Conservation (phyloP, 2,329 filamentous ascomycete genomes). For the Mariannaea elegans region DNA sequence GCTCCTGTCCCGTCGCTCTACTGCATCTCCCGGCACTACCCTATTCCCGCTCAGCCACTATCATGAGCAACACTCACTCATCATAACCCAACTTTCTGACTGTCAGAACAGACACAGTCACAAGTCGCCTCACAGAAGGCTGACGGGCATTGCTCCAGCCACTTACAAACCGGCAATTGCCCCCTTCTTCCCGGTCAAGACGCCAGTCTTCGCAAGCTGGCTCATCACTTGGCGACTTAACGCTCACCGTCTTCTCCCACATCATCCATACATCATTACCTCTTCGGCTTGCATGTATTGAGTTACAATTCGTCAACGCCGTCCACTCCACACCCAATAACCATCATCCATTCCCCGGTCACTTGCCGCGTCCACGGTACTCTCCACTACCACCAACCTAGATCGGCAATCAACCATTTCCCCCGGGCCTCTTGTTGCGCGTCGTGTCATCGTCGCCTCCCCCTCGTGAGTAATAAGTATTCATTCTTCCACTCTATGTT, state of each 20-base stretch:
- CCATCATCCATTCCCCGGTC: slow-evolving; percentile 10
- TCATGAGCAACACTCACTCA: background rate
- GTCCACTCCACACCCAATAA: slow-evolving; percentile 16
- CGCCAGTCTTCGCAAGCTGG: slow-evolving; percentile 3
- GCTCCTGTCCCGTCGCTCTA: background rate
- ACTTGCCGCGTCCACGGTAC: slow-evolving; percentile 7
- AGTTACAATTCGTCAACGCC: slow-evolving; percentile 13
- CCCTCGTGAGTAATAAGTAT: slow-evolving; percentile 22
- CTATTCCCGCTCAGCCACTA: slow-evolving; percentile 1
- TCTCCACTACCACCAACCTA: slow-evolving; percentile 8
- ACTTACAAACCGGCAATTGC: slow-evolving; percentile 3
- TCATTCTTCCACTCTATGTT: slow-evolving; percentile 9
- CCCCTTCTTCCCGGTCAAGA: slow-evolving; percentile 6
- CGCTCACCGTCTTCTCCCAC: slow-evolving; percentile 15
- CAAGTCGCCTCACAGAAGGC: slow-evolving; percentile 11
- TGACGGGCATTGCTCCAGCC: slow-evolving; percentile 6
- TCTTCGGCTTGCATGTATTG: slow-evolving; percentile 7
- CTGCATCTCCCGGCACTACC: slow-evolving; percentile 8
- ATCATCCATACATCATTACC: slow-evolving; percentile 14
- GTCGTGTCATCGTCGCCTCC: slow-evolving; percentile 20
- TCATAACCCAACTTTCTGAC: slow-evolving; percentile 5
- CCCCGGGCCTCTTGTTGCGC: slow-evolving; percentile 7
- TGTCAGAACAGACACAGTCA: slow-evolving; percentile 7
- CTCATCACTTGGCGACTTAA: slow-evolving; percentile 3
- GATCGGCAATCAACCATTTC: slow-evolving; percentile 18